Evolutionary conservation across 257 asterid genomes (phyloP).

Genomic region (Catharanthus roseus): DNA sequence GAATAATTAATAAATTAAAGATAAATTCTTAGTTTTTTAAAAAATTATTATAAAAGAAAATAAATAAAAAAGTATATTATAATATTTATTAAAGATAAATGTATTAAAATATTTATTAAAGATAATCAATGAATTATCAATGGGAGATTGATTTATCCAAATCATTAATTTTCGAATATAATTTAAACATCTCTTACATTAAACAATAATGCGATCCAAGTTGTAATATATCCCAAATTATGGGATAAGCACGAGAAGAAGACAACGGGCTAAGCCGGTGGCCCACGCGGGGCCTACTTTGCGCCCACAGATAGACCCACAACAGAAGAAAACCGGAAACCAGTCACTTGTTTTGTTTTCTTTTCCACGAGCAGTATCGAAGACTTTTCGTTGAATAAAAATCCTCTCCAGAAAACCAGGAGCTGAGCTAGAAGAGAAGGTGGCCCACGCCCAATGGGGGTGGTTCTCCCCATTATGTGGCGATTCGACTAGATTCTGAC

Average conservation of each 20-base stretch:
- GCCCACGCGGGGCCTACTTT: conserved; percentile 18
- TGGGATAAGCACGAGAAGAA: conserved; percentile 39
- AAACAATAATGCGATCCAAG: neutral
- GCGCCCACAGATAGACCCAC: conserved; percentile 78
- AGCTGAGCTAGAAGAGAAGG: conserved; percentile 27
- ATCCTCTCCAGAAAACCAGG: conserved; percentile 79
- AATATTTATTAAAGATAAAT: no score
- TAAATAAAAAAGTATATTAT: no score
- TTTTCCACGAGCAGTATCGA: conserved; percentile 14
- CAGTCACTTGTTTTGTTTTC: conserved; percentile 27
- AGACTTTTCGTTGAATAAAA: conserved; percentile 17
- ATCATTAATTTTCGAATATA: no score
- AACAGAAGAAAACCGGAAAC: conserved; percentile 47
- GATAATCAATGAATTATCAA: no score
- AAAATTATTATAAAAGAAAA: no score
- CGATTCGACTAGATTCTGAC: conserved; percentile 84
- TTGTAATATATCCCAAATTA: conserved; percentile 24
- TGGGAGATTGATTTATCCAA: no score
- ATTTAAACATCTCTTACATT: no score
- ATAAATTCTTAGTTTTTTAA: no score
- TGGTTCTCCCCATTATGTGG: conserved; percentile 50
- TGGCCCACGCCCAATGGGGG: conserved; percentile 28
- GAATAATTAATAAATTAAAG: no score
- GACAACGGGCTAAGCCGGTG: conserved; percentile 14
- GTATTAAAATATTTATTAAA: no score